These are phyloP conservation scores for Echites panduratus DNA, from an alignment of 257 asterid genomes.

Conservation along the genomic window DNA sequence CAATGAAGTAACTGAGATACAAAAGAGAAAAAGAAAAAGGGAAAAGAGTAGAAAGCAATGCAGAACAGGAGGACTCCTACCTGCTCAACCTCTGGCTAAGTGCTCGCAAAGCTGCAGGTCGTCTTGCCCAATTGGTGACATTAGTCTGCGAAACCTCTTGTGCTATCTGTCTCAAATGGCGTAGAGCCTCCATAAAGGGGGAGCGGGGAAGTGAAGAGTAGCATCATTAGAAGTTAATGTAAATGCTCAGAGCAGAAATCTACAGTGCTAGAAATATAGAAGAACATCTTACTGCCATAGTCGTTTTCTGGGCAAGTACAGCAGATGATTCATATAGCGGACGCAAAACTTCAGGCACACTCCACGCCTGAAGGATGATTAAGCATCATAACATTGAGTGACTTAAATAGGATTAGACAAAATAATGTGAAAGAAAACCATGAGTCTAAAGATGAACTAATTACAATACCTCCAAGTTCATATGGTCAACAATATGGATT, in stretches of 20 bases:
- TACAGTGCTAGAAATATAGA: neutral
- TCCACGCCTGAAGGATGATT: conserved; percentile 46
- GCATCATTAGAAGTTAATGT: neutral
- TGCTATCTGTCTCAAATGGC: conserved; percentile 78
- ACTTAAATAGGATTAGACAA: neutral
- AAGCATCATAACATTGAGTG: neutral
- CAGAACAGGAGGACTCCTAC: conserved; percentile 21
- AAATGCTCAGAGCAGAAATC: neutral
- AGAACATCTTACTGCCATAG: conserved; percentile 60
- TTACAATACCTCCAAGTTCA: conserved; percentile 64
- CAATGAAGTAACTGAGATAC: neutral
- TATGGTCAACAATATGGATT: conserved; percentile 84
- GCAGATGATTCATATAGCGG: conserved; percentile 82
- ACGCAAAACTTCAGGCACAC: conserved; percentile 88
- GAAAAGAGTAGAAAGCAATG: no score
- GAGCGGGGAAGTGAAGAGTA: neutral
- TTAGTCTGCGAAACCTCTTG: conserved; percentile 69
- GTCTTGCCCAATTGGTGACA: conserved; percentile 74
- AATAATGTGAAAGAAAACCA: neutral
- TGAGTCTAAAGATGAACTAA: neutral
- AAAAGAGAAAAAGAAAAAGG: neutral
- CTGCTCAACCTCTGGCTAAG: conserved; percentile 81
- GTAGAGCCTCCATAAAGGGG: conserved; percentile 55
- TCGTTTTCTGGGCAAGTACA: conserved; percentile 66
- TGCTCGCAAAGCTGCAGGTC: conserved; percentile 85